Evolutionary conservation across 1,284 basidiomycete species (phyloP).

Genomic region (Heterobasidion parviporum): DNA sequence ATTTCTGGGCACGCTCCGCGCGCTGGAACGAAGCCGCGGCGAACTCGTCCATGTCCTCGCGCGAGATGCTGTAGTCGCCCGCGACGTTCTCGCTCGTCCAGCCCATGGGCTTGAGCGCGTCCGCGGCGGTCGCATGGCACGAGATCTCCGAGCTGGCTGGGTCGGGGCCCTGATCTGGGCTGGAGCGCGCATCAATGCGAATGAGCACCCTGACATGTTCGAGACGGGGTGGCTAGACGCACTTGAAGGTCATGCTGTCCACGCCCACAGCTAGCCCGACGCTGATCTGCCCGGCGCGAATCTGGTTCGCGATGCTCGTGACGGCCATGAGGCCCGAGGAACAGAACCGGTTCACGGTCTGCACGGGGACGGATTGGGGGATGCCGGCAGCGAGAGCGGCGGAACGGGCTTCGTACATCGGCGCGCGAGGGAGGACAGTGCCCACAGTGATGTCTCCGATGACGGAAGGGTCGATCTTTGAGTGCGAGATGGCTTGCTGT

Average conservation of each 20-base stretch:
- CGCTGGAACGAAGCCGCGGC: slow-evolving; percentile 71
- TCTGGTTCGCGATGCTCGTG: slow-evolving; percentile 73
- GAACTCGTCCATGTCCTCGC: slow-evolving; percentile 77
- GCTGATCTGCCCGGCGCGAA: slow-evolving; percentile 76
- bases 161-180: slow-evolving; percentile 1
- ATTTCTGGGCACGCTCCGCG: slow-evolving; percentile 53
- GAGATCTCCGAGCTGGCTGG: slow-evolving; percentile 17
- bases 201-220: too few relatives aligned
- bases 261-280: slow-evolving; percentile 80
- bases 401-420: slow-evolving; percentile 60
- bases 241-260: slow-evolving; percentile 81
- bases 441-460: slow-evolving; percentile 56
- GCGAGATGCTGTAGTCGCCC: slow-evolving; percentile 66
- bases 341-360: slow-evolving; percentile 75
- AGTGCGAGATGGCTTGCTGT: slow-evolving; percentile 3
- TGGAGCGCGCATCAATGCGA: neutral
- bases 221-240: slow-evolving; percentile 13
- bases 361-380: slow-evolving; percentile 68
- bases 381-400: slow-evolving; percentile 79
- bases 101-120: slow-evolving; percentile 69
- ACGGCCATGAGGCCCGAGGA: slow-evolving; percentile 69
- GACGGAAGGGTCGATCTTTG: slow-evolving; percentile 2
- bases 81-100: slow-evolving; percentile 80
- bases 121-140: slow-evolving; percentile 22
- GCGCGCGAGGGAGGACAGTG: slow-evolving; percentile 52